Conservation (phyloP, 2,329 filamentous ascomycete genomes). For the Hypoxylon sp. region DNA sequence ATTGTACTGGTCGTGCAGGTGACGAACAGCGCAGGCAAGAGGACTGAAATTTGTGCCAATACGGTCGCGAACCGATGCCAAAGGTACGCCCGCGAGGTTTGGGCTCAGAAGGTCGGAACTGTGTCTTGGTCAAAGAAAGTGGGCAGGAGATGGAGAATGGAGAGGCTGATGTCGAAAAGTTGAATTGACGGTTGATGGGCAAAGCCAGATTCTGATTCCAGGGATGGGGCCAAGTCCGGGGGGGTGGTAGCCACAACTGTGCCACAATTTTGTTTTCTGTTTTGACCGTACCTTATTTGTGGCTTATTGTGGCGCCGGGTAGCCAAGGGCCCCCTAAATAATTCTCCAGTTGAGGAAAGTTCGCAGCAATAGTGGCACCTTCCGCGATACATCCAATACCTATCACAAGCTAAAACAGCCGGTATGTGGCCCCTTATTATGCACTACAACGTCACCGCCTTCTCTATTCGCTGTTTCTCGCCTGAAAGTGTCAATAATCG, state of each 20-base stretch:
- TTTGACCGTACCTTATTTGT: slow-evolving; percentile 12
- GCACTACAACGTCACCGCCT: slow-evolving; percentile 43
- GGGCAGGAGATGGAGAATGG: slow-evolving; percentile 43
- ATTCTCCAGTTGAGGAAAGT: background rate
- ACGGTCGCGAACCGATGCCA: slow-evolving; percentile 42
- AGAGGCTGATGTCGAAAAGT: slow-evolving; percentile 51
- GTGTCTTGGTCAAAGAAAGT: slow-evolving; percentile 30
- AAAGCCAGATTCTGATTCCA: slow-evolving; percentile 48
- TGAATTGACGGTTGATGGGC: slow-evolving; percentile 48
- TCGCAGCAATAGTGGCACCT: slow-evolving; percentile 10
- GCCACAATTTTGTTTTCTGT: slow-evolving; percentile 36
- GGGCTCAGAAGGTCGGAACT: slow-evolving; percentile 29
- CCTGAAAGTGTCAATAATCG: slow-evolving; percentile 22
- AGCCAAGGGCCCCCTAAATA: background rate
- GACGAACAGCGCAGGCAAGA: slow-evolving; percentile 29
- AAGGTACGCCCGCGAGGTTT: slow-evolving; percentile 30
- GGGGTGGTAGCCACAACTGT: slow-evolving; percentile 30
- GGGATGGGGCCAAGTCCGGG: slow-evolving; percentile 44
- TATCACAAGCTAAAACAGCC: slow-evolving; percentile 19
- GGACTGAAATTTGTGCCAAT: slow-evolving; percentile 29
- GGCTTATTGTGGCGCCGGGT: slow-evolving; percentile 5
- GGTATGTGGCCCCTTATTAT: slow-evolving; percentile 19
- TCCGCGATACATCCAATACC: slow-evolving; percentile 6
- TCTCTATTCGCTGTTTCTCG: slow-evolving; percentile 28
- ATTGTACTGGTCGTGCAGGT: slow-evolving; percentile 28